A percentile compares a stretch with the other conserved stretches of the same genome.
These are phyloP conservation scores for Tolypocladium tundrense DNA, from an alignment of 2,329 filamentous ascomycete species.

Conservation along the genomic window DNA sequence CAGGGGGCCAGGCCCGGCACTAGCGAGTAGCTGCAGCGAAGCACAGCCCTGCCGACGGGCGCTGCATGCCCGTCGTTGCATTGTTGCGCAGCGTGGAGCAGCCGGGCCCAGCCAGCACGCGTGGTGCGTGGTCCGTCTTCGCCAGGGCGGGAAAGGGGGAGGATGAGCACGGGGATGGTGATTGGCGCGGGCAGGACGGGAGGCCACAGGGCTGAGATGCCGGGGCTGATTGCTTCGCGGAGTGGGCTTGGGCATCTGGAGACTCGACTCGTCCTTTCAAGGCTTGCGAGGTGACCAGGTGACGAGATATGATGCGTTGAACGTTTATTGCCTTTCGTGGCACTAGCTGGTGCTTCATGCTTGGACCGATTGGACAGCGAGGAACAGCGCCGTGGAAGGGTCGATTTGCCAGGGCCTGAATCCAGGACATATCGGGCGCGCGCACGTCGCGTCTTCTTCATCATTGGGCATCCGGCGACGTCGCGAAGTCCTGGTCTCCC, in stretches of 20 bases:
- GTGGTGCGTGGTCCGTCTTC: neutral
- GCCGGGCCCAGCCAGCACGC: neutral
- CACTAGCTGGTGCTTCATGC: neutral
- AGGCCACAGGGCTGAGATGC: neutral
- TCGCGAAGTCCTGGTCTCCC: no score
- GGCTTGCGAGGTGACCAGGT: neutral
- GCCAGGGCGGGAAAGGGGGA: neutral
- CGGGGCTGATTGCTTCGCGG: neutral
- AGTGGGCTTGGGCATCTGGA: neutral
- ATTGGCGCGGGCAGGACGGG: neutral
- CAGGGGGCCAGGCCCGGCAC: neutral
- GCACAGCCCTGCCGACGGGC: neutral
- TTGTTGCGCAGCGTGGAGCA: neutral
- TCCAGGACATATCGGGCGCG: neutral
- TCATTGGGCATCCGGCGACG: neutral
- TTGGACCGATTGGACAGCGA: neutral
- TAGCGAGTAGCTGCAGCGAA: neutral
- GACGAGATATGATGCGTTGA: neutral
- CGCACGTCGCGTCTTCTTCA: neutral
- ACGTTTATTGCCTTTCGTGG: neutral
- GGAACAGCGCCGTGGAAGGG: no score
- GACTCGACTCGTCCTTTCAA: neutral
- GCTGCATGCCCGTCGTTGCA: neutral
- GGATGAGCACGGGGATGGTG: neutral
- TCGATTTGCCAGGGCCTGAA: neutral